Evolutionary conservation across 495 filamentous ascomycete genomes (phyloP).

Genomic region (Neurospora discreta): DNA sequence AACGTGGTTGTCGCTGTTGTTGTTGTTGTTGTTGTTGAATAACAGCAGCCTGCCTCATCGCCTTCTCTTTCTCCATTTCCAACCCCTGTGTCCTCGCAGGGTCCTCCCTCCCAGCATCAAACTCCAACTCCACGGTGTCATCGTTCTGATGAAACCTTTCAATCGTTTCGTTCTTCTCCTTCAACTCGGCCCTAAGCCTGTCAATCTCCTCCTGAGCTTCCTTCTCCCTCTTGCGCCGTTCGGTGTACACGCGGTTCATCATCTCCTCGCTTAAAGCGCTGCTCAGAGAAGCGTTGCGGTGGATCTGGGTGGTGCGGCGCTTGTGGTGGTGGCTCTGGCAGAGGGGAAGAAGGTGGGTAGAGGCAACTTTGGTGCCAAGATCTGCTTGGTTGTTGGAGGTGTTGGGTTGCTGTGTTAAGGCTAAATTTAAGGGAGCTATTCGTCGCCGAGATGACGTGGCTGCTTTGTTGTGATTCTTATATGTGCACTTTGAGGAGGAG

Average conservation of each 20-base stretch:
- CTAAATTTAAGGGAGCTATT: not conserved
- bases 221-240: slow-evolving; percentile 37
- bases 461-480: not conserved
- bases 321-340: slow-evolving; percentile 50
- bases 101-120: slow-evolving; percentile 19
- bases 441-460: not conserved
- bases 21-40: not conserved
- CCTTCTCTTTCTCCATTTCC: not conserved
- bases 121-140: slow-evolving; percentile 35
- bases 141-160: slow-evolving; percentile 31
- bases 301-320: slow-evolving; percentile 56
- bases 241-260: slow-evolving; percentile 51
- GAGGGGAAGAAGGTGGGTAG: slow-evolving; percentile 46
- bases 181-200: slow-evolving; percentile 42
- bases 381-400: slow-evolving; percentile 13
- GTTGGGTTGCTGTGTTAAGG: slow-evolving; percentile 11
- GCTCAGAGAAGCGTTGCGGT: slow-evolving; percentile 41
- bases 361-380: slow-evolving; percentile 8
- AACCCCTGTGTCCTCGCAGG: not conserved
- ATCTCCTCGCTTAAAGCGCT: slow-evolving; percentile 50
- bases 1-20: not conserved
- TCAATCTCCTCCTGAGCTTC: slow-evolving; percentile 31
- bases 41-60: not conserved
- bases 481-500: not conserved
- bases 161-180: slow-evolving; percentile 39